phyloP scores from a whole-genome alignment of 2,329 filamentous ascomycete genomes.

The Aureobasidium lini region DNA sequence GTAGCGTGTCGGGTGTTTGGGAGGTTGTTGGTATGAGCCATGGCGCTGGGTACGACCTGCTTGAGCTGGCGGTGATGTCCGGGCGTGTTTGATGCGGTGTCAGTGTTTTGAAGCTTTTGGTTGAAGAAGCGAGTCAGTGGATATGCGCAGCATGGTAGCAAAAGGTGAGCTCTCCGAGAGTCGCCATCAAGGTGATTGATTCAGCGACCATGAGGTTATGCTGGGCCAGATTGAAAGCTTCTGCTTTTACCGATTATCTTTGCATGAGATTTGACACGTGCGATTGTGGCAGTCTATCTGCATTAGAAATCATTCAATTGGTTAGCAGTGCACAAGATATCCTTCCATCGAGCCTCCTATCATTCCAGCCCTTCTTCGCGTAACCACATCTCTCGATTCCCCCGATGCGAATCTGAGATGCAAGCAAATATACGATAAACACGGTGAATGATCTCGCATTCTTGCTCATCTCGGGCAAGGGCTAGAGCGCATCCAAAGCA shows the following conservation, averaged over 20 bases:
- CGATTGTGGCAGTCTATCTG: neutral
- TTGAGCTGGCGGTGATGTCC: too few relatives aligned
- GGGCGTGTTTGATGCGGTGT: too few relatives aligned
- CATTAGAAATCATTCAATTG: neutral
- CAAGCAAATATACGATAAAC: neutral
- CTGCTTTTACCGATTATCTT: neutral
- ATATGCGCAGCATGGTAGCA: too few relatives aligned
- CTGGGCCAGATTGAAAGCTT: too few relatives aligned
- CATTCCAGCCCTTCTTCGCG: neutral
- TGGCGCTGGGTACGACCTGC: too few relatives aligned
- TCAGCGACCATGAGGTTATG: neutral
- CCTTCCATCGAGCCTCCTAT: neutral
- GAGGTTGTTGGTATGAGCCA: too few relatives aligned
- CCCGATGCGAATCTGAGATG: conserved; percentile 6
- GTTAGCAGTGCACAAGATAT: neutral
- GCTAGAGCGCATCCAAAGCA: neutral
- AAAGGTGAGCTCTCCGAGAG: neutral
- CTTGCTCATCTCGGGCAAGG: neutral
- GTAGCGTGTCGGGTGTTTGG: too few relatives aligned
- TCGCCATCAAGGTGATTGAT: neutral
- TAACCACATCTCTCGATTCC: neutral
- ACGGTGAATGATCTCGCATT: neutral
- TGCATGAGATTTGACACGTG: neutral
- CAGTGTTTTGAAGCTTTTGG: too few relatives aligned
- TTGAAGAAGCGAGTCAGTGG: too few relatives aligned